These are phyloP conservation scores for Yamadazyma taylorii DNA, from an alignment of 1,139 yeast species.

Conservation along the genomic window DNA sequence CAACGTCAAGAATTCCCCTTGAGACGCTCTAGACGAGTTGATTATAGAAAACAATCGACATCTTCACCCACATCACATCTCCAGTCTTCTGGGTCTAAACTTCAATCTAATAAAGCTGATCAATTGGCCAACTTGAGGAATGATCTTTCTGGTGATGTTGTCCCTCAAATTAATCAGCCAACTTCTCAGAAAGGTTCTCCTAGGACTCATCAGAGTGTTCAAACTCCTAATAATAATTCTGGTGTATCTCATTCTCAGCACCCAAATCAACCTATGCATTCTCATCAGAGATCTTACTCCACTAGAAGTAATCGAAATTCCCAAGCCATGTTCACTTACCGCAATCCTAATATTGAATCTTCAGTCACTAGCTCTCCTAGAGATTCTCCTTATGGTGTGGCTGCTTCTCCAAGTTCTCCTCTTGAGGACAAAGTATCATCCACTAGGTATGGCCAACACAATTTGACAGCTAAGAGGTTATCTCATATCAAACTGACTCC, in stretches of 20 bases:
- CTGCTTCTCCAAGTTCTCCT: constrained; percentile 15
- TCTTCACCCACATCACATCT: background rate
- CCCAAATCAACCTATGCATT: constrained; percentile 1
- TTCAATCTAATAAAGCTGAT: constrained; percentile 31
- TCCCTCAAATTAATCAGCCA: constrained; percentile 4
- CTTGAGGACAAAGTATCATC: constrained; percentile 18
- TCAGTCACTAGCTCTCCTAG: constrained; percentile 7
- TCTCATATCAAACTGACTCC: constrained; percentile 15
- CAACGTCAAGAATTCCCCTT: constrained; percentile 32
- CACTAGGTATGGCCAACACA: constrained; percentile 18
- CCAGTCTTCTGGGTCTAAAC: constrained; percentile 25
- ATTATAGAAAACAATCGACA: constrained; percentile 34
- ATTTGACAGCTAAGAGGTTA: constrained; percentile 19
- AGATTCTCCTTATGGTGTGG: constrained; percentile 18
- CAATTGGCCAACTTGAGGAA: constrained; percentile 35
- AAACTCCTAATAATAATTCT: too few species aligned
- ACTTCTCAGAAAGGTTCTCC: constrained; percentile 4
- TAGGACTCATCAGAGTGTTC: too few species aligned
- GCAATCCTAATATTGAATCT: constrained; percentile 15
- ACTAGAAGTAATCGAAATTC: constrained; percentile 12
- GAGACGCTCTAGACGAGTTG: constrained; percentile 42
- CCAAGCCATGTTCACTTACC: constrained; percentile 15
- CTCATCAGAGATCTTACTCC: constrained; percentile 5
- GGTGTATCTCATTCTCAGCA: too few species aligned
- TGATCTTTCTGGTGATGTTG: constrained; percentile 19